These are phyloP conservation scores for Fusarium sp. DNA, from an alignment of 2,329 filamentous ascomycete species.

Conservation along the genomic window DNA sequence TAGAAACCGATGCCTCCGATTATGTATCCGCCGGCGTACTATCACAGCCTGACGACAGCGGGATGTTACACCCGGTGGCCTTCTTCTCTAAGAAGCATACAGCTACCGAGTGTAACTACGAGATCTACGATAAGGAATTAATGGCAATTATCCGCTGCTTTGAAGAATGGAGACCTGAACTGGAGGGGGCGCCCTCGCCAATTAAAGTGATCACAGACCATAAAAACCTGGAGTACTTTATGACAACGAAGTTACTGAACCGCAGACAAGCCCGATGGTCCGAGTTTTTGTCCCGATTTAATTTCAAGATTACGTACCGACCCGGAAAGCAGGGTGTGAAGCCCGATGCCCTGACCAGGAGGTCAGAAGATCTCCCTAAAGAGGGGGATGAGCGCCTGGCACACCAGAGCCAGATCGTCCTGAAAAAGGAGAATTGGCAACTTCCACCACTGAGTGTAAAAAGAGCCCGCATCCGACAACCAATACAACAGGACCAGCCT, in stretches of 20 bases:
- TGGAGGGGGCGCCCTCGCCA: too few species aligned
- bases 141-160: too few species aligned
- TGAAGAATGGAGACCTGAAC: too few species aligned
- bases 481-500: background rate
- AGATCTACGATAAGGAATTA: too few species aligned
- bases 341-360: background rate
- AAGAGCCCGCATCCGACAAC: background rate
- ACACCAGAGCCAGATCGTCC: background rate
- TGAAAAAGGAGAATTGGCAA: background rate
- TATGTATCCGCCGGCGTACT: too few species aligned
- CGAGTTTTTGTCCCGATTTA: background rate
- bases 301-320: background rate
- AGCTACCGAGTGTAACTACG: too few species aligned
- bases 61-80: too few species aligned
- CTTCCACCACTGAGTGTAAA: background rate
- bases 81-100: too few species aligned
- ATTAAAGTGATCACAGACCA: background rate
- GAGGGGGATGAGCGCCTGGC: background rate
- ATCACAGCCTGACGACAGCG: too few species aligned
- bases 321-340: background rate
- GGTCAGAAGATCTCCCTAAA: background rate
- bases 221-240: background rate
- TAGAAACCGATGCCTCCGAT: too few species aligned
- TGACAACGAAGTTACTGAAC: background rate
- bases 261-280: background rate